Conservation (phyloP, 371 early-diverging fungal species). For the Rozella allomycis region DNA sequence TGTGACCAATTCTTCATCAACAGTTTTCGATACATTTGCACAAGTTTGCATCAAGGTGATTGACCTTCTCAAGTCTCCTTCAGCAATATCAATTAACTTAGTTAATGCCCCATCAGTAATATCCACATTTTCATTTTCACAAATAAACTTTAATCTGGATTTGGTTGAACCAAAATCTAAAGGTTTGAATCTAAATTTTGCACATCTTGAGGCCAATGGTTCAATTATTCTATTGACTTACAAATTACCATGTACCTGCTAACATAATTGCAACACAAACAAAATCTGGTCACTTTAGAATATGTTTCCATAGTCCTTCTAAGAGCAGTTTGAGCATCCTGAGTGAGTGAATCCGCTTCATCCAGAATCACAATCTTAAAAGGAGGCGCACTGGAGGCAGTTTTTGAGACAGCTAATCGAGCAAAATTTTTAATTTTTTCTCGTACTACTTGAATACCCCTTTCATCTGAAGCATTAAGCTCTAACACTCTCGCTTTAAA, state of each 20-base stretch:
- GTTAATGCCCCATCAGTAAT: constrained; percentile 31
- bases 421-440: constrained; percentile 95
- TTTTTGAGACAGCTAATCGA: constrained; percentile 32
- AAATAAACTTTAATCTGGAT: constrained; percentile 38
- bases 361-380: constrained; percentile 96
- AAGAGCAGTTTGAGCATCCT: constrained; percentile 93
- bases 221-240: constrained; percentile 55
- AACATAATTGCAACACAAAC: constrained; percentile 94
- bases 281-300: constrained; percentile 86
- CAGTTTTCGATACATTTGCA: too few species aligned
- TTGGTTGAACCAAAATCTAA: constrained; percentile 28
- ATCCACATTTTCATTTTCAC: constrained; percentile 37
- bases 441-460: constrained; percentile 89
- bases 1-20: too few species aligned
- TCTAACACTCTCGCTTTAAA: constrained; percentile 69
- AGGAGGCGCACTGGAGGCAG: constrained; percentile 27
- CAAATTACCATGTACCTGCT: constrained; percentile 30
- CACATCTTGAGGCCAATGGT: constrained; percentile 81
- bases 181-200: constrained; percentile 83
- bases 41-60: constrained; percentile 80
- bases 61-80: constrained; percentile 79
- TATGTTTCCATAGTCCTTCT: constrained; percentile 97
- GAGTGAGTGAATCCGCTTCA: constrained; percentile 98
- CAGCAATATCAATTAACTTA: constrained; percentile 46
- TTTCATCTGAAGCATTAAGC: constrained; percentile 97